Evolutionary conservation across 2,329 filamentous ascomycete species (phyloP).

Genomic region (Tothia fuscella): DNA sequence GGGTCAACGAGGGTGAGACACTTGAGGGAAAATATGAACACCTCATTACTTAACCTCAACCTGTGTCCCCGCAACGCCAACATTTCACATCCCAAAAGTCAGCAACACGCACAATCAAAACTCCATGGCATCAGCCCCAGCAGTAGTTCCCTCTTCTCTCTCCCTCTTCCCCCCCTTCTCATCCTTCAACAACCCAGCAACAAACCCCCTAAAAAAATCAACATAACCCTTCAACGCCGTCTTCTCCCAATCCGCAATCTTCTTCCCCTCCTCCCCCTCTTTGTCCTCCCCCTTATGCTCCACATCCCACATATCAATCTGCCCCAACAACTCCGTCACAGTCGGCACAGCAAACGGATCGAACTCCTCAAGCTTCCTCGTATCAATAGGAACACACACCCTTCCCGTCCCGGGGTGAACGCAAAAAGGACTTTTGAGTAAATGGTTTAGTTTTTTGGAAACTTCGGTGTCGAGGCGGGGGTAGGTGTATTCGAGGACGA

Average conservation of each 20-base stretch:
- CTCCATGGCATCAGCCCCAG: constrained; percentile 45
- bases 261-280: constrained; percentile 30
- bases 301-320: constrained; percentile 72
- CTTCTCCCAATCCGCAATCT: constrained; percentile 84
- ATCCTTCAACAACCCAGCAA: constrained; percentile 67
- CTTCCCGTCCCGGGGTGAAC: constrained; percentile 89
- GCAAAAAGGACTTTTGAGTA: constrained; percentile 94
- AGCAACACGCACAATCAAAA: constrained; percentile 45
- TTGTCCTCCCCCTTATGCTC: constrained; percentile 33
- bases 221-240: constrained; percentile 88
- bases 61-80: too few relatives aligned
- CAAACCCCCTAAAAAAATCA: constrained; percentile 76
- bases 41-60: too few relatives aligned
- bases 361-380: constrained; percentile 61
- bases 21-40: too few relatives aligned
- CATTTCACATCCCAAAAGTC: too few relatives aligned
- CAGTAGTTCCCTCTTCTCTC: constrained; percentile 41
- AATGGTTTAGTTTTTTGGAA: constrained; percentile 93
- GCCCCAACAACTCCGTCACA: constrained; percentile 64
- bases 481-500: constrained; percentile 95
- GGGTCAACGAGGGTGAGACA: too few relatives aligned
- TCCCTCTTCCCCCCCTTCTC: constrained; percentile 43
- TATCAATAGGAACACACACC: constrained; percentile 91
- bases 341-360: constrained; percentile 84
- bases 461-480: constrained; percentile 94